Conservation (phyloP, 1,284 basidiomycete species). For the Macrocystidia cucumis region DNA sequence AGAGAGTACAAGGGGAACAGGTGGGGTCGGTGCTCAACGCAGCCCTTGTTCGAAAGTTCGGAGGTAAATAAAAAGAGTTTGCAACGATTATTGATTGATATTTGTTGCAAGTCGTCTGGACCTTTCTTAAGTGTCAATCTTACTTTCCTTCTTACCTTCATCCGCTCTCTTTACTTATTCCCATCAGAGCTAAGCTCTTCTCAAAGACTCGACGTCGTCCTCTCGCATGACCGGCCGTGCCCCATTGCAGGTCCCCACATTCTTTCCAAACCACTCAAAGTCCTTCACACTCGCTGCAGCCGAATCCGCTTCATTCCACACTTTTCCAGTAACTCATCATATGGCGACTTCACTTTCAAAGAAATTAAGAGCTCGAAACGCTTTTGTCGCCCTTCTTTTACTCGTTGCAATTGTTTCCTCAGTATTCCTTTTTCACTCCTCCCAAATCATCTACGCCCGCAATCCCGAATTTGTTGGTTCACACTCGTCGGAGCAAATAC, state of each 20-base stretch:
- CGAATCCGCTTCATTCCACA: slow-evolving; percentile 11
- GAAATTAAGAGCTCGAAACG: slow-evolving; percentile 36
- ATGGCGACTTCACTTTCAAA: slow-evolving; percentile 18
- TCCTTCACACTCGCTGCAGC: slow-evolving; percentile 10
- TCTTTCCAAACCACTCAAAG: slow-evolving; percentile 10
- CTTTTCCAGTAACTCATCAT: slow-evolving; percentile 13
- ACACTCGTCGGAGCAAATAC: no score
- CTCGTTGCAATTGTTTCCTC: slow-evolving; percentile 41
- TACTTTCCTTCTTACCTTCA: no score
- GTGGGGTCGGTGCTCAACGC: no score
- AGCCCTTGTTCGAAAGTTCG: no score
- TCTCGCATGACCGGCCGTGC: slow-evolving; percentile 20
- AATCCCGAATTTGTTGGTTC: no score
- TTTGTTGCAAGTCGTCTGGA: no score
- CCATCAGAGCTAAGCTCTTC: slow-evolving; percentile 1
- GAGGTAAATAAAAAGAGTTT: no score
- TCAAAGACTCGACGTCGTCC: slow-evolving; percentile 15
- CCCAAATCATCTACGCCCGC: no score
- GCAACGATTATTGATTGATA: no score
- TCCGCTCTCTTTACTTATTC: slow-evolving; percentile 2
- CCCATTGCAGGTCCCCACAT: slow-evolving; percentile 15
- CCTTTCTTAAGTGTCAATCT: no score
- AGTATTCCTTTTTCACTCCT: no score
- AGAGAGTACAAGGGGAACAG: no score
- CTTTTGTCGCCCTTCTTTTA: slow-evolving; percentile 41